Percentiles rank a stretch among this genome's conserved stretches.
phyloP scores from a whole-genome alignment of 371 early-diverging fungal genomes.

The Synchytrium microbalum region DNA sequence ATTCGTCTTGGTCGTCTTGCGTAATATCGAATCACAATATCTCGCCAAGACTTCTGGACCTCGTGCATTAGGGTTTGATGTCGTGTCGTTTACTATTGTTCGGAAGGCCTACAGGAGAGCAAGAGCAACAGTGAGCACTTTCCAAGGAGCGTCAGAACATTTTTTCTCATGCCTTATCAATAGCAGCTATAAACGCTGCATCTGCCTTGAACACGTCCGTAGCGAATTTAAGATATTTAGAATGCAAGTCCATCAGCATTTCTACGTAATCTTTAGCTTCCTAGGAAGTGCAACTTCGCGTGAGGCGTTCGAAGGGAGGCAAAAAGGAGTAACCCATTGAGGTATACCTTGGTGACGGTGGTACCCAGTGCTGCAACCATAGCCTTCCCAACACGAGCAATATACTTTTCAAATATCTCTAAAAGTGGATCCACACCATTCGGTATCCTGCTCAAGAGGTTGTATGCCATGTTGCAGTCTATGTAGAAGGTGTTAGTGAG shows the following conservation, averaged over 20 bases:
- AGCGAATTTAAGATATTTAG: conserved; percentile 53
- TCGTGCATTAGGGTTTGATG: conserved; percentile 39
- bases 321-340: neutral
- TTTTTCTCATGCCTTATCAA: conserved; percentile 67
- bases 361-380: conserved; percentile 47
- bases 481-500: too few species aligned
- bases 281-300: conserved; percentile 5
- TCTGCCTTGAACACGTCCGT: conserved; percentile 57
- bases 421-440: conserved; percentile 58
- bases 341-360: conserved; percentile 47
- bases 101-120: conserved; percentile 62
- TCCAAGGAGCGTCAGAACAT: neutral
- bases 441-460: conserved; percentile 52
- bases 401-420: conserved; percentile 53
- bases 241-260: conserved; percentile 52
- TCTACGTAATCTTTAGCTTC: conserved; percentile 50
- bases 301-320: neutral
- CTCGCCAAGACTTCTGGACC: conserved; percentile 72
- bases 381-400: conserved; percentile 51
- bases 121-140: neutral
- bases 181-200: conserved; percentile 64
- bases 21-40: conserved; percentile 72
- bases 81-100: conserved; percentile 59
- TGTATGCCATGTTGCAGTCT: conserved; percentile 71
- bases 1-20: conserved; percentile 46